A percentile compares a stretch with the other conserved stretches of the same genome.
phyloP scores from a whole-genome alignment of 192 early-diverging fungal species.

The Coemansia sp. region DNA sequence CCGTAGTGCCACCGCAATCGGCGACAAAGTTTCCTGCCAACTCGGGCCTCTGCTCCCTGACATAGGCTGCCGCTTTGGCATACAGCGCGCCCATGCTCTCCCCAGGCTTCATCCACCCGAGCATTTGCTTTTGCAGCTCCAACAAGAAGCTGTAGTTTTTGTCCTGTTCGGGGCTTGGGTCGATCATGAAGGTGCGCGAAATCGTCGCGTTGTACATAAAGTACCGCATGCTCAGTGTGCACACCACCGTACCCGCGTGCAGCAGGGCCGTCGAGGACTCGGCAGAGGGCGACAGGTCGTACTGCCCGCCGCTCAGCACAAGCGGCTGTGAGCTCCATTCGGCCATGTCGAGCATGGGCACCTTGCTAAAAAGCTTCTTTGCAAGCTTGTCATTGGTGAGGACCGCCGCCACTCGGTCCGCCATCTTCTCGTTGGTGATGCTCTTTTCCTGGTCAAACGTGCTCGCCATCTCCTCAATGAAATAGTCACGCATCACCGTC shows the following conservation, averaged over 20 bases:
- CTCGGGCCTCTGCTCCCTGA: conserved; percentile 78
- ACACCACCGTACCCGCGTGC: conserved; percentile 87
- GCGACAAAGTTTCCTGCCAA: conserved; percentile 83
- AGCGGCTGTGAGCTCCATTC: conserved; percentile 95
- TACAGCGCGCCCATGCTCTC: conserved; percentile 77
- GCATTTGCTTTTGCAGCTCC: conserved; percentile 74
- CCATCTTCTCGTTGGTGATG: conserved; percentile 79
- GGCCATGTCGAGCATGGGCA: conserved; percentile 66
- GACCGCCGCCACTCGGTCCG: conserved; percentile 67
- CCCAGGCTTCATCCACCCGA: conserved; percentile 71
- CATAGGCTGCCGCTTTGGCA: conserved; percentile 60
- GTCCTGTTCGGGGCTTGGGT: conserved; percentile 81
- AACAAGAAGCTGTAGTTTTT: conserved; percentile 91
- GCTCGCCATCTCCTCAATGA: conserved; percentile 78
- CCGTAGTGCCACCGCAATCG: conserved; percentile 83
- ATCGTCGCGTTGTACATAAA: conserved; percentile 94
- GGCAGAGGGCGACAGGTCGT: conserved; percentile 81
- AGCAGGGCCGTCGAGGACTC: conserved; percentile 68
- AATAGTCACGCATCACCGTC: conserved; percentile 78
- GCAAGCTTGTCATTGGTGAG: conserved; percentile 66
- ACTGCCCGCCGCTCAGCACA: conserved; percentile 94
- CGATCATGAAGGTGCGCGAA: conserved; percentile 89
- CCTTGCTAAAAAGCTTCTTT: conserved; percentile 63
- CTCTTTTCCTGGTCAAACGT: conserved; percentile 86
- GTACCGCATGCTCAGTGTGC: conserved; percentile 92